Evolutionary conservation across 768 basidiomycete genomes (phyloP).

Genomic region (Tephrocybe sp.): DNA sequence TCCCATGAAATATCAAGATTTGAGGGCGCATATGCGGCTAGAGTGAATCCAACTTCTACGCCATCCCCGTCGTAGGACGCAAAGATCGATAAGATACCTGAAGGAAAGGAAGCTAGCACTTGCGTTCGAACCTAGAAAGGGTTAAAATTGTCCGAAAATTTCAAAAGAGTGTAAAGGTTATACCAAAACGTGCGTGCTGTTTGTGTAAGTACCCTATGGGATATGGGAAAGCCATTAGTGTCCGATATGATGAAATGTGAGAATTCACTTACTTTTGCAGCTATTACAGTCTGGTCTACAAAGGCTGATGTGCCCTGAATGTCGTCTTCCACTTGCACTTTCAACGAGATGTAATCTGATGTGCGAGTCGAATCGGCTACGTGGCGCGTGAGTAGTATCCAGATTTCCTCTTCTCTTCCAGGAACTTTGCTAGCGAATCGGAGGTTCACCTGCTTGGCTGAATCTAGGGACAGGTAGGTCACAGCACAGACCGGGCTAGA

Average conservation of each 20-base stretch:
- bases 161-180: not conserved
- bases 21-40: constrained; percentile 56
- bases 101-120: constrained; percentile 32
- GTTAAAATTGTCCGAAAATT: not conserved
- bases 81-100: constrained; percentile 50
- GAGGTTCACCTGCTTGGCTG: constrained; percentile 33
- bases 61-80: constrained; percentile 71
- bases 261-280: constrained; percentile 35
- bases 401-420: constrained; percentile 53
- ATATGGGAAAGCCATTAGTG: not conserved
- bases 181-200: constrained; percentile 51
- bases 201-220: constrained; percentile 50
- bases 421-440: constrained; percentile 30
- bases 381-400: constrained; percentile 83
- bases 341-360: constrained; percentile 70
- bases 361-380: constrained; percentile 54
- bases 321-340: constrained; percentile 48
- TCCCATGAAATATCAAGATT: constrained; percentile 46
- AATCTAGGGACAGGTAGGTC: constrained; percentile 24
- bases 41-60: constrained; percentile 61
- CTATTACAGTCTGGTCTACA: constrained; percentile 30
- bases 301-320: constrained; percentile 22
- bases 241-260: not conserved
- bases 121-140: constrained; percentile 33
- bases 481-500: not conserved